Conservation (phyloP, 2,329 filamentous ascomycete species). For the Colletotrichum navitas region DNA sequence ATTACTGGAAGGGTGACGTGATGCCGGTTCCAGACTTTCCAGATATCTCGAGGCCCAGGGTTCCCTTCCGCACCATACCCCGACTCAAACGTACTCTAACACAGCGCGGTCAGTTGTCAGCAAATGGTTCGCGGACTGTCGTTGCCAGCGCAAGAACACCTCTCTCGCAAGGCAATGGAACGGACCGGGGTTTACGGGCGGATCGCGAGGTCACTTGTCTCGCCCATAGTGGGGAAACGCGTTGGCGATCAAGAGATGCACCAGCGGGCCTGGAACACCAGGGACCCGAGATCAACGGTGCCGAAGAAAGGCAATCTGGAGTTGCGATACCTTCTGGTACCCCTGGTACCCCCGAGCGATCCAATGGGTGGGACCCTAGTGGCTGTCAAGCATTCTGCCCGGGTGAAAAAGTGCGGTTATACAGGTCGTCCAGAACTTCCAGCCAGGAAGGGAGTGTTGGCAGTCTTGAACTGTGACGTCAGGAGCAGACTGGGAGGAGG, state of each 20-base stretch:
- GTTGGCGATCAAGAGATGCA: background rate
- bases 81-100: background rate
- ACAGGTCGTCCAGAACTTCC: background rate
- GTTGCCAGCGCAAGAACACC: background rate
- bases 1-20: conserved; percentile 26
- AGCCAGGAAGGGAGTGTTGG: background rate
- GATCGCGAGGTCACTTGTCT: background rate
- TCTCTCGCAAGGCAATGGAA: background rate
- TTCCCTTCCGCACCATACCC: background rate
- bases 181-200: background rate
- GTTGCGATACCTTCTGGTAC: background rate
- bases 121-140: conserved; percentile 16
- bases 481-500: background rate
- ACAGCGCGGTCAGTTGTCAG: too few species aligned
- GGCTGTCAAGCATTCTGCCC: too few species aligned
- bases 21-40: conserved; percentile 15
- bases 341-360: background rate
- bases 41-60: background rate
- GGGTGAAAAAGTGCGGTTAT: background rate
- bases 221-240: background rate
- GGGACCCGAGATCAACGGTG: background rate
- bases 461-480: background rate
- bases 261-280: conserved; percentile 4
- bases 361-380: background rate
- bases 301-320: background rate